phyloP scores from a whole-genome alignment of 2,329 filamentous ascomycete genomes.

The Tolypocladium sp. region DNA sequence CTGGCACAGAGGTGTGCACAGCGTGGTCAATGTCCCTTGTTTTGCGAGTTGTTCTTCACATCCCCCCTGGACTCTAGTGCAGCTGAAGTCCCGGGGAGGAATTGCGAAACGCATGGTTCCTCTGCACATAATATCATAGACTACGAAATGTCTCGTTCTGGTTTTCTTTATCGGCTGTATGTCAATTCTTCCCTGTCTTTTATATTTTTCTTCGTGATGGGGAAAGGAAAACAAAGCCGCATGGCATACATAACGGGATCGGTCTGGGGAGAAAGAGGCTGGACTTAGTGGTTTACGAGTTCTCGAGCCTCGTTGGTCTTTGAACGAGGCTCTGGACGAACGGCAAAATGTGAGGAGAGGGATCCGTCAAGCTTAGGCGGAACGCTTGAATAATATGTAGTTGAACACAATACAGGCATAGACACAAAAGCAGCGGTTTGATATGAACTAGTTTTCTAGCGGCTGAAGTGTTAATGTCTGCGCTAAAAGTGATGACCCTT shows the following conservation, averaged over 20 bases:
- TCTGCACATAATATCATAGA: conserved; percentile 18
- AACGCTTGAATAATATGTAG: conserved; percentile 17
- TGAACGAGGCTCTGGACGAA: not conserved
- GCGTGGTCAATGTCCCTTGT: not conserved
- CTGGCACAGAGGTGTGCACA: not conserved
- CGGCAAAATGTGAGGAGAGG: not conserved
- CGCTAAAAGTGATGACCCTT: not conserved
- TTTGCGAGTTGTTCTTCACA: not conserved
- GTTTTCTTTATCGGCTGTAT: conserved; percentile 10
- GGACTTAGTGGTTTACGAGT: not conserved
- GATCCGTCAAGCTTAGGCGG: conserved; percentile 4
- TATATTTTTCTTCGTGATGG: conserved; percentile 2
- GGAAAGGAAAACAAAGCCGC: not conserved
- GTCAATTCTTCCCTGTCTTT: conserved; percentile 11
- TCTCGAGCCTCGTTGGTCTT: not conserved
- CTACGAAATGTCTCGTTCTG: conserved; percentile 16
- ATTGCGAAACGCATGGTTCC: not conserved
- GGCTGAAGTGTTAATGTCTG: not conserved
- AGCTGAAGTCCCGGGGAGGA: no score
- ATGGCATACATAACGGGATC: not conserved
- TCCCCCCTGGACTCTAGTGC: not conserved
- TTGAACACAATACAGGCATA: conserved; percentile 13
- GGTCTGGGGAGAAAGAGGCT: not conserved
- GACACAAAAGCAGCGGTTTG: conserved; percentile 6
- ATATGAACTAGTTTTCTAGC: not conserved